These are phyloP conservation scores for Vicia sativa DNA, from an alignment of 306 rosid species.

Conservation along the genomic window DNA sequence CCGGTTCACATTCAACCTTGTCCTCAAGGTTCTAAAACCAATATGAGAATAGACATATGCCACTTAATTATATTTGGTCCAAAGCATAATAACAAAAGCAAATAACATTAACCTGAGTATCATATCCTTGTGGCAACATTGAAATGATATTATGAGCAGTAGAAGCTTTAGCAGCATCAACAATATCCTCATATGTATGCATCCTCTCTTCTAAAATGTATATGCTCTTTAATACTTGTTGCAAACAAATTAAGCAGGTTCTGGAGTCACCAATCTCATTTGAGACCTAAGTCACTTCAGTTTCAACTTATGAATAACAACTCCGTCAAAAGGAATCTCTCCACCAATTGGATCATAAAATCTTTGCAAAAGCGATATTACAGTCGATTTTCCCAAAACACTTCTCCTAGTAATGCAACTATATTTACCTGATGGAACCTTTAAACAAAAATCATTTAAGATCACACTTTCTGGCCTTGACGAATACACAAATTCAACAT, in stretches of 20 bases:
- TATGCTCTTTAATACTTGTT: constrained; percentile 74
- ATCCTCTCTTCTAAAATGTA: constrained; percentile 83
- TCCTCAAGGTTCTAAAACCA: too few relatives aligned
- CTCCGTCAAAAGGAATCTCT: constrained; percentile 70
- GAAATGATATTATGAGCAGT: constrained; percentile 84
- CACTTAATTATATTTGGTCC: not conserved
- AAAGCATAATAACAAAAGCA: not conserved
- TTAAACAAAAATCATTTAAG: constrained; percentile 57
- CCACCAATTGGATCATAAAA: constrained; percentile 85
- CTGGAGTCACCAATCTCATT: constrained; percentile 94
- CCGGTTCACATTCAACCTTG: too few relatives aligned
- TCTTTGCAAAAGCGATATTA: constrained; percentile 72
- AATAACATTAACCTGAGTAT: constrained; percentile 68
- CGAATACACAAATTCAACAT: constrained; percentile 72
- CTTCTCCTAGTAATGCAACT: constrained; percentile 80
- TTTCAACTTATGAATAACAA: constrained; percentile 57
- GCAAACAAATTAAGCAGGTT: constrained; percentile 90
- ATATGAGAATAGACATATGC: not conserved
- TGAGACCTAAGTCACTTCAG: constrained; percentile 86
- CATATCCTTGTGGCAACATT: constrained; percentile 67
- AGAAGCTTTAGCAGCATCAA: constrained; percentile 76
- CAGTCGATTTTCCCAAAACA: constrained; percentile 92
- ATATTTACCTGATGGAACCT: constrained; percentile 76
- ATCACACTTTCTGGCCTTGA: constrained; percentile 76
- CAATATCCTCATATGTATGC: constrained; percentile 60